Percentiles rank a stretch among this genome's conserved stretches.
phyloP scores from a whole-genome alignment of 805 yeast genomes.

The Starmerella sirachaensis region DNA sequence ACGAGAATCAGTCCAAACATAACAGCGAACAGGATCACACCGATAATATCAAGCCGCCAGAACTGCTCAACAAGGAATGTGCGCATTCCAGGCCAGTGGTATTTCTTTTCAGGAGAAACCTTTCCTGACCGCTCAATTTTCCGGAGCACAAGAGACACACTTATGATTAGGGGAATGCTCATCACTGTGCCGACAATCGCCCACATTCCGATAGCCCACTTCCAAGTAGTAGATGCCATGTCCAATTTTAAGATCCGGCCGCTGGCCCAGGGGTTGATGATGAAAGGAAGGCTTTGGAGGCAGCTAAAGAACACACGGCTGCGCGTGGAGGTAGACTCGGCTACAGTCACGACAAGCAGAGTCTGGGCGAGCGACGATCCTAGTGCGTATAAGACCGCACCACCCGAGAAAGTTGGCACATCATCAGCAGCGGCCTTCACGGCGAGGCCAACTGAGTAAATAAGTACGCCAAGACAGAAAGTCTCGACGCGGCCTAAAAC shows the following conservation, averaged over 20 bases:
- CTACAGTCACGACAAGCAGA: conserved; percentile 42
- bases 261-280: conserved; percentile 65
- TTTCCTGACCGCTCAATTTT: conserved; percentile 28
- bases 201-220: conserved; percentile 72
- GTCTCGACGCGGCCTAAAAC: conserved; percentile 51
- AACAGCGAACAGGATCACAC: conserved; percentile 43
- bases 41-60: conserved; percentile 56
- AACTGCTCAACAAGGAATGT: conserved; percentile 30
- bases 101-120: conserved; percentile 31
- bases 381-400: conserved; percentile 41
- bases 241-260: conserved; percentile 37
- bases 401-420: conserved; percentile 49
- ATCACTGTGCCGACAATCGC: conserved; percentile 60
- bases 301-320: conserved; percentile 58
- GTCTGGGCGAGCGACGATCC: conserved; percentile 56
- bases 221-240: conserved; percentile 33
- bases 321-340: conserved; percentile 54
- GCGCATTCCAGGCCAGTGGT: conserved; percentile 40
- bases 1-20: conserved; percentile 52
- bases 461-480: conserved; percentile 36
- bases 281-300: conserved; percentile 55
- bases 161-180: conserved; percentile 43
- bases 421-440: conserved; percentile 49
- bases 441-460: conserved; percentile 51
- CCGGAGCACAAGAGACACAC: conserved; percentile 46